Base-by-base conservation (phyloP, 371 early-diverging fungal genomes). In the Rhizopus arrhizus region DNA sequence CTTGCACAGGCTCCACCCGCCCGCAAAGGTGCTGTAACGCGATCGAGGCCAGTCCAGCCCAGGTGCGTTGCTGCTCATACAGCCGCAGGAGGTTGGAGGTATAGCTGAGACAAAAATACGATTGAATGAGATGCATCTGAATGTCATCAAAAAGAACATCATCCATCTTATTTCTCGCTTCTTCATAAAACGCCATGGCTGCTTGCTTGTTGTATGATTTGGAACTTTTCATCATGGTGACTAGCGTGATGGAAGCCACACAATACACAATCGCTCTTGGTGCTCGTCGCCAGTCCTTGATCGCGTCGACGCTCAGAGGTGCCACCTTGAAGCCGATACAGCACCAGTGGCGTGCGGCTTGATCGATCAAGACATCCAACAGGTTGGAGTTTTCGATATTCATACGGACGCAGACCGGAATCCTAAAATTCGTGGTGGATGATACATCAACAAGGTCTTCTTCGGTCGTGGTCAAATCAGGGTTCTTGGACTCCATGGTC, bases 1-100 rank as follows among this genome's bases (percentile, higher is more conserved):
- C 58, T 22, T 22, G 22, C 22, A 22, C 2, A 6, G 53, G 32
- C 15, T 49, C 41, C 32, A 2, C 11, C 22, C 36, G 48, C 22
- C 31, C 1, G 10, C 8, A 61, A 8, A 68, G 34, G 33, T 72
- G 65, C n/a, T 65, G 62, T n/a, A 72, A 38, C 4, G 69, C 54
- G 9, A 72, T 72, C 0, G 72, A 72, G 2, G 68, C 69, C 5
- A 72, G 41, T 34, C 69, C 59, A 2, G 55, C 66, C 72, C 72
- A 72, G 2, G 72, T 68, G 3, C 66, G 58, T 36, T 72, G 69
- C 8, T 72, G 72, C n/a, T 72, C 69, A 43, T 68, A 68, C 3
- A 72, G 36, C n/a, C 69, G 38, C 22, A 72, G 45, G 11, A 72
- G 51, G 32, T 72, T 72, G 5, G 72, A 72, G 0, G 69, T 68